These are phyloP conservation scores for Curvularia verruculosa DNA, from an alignment of 2,329 filamentous ascomycete genomes.

Conservation along the genomic window DNA sequence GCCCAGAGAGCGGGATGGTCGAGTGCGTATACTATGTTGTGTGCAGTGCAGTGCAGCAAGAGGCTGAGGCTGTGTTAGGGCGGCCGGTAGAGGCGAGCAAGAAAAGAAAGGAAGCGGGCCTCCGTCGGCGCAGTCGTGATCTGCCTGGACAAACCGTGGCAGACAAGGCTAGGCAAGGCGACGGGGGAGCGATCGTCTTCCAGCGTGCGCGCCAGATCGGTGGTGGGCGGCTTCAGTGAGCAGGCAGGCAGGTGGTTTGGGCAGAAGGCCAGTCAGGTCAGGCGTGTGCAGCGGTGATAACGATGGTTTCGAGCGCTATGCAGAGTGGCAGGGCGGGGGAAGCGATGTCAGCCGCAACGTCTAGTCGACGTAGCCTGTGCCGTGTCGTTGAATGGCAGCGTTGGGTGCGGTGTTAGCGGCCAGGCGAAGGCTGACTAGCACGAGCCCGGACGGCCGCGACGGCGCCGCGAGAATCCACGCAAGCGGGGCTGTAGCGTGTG, in stretches of 20 bases:
- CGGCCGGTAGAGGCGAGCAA: constrained; percentile 53
- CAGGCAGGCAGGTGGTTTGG: constrained; percentile 14
- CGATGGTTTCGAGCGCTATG: constrained; percentile 32
- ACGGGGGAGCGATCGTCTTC: constrained; percentile 42
- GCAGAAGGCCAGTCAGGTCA: constrained; percentile 25
- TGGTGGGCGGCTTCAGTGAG: constrained; percentile 22
- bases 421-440: constrained; percentile 19
- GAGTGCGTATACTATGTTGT: neutral
- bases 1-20: neutral
- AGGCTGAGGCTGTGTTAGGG: constrained; percentile 46
- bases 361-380: constrained; percentile 32
- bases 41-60: constrained; percentile 14
- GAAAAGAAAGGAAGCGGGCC: constrained; percentile 53
- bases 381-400: constrained; percentile 37
- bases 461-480: constrained; percentile 11
- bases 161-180: constrained; percentile 39
- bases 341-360: constrained; percentile 27
- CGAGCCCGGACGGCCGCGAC: constrained; percentile 19
- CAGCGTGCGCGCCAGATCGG: constrained; percentile 50
- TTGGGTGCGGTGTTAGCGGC: constrained; percentile 29
- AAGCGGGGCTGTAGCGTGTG: neutral
- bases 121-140: constrained; percentile 51
- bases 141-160: constrained; percentile 37
- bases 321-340: constrained; percentile 33
- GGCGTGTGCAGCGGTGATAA: constrained; percentile 18